Evolutionary conservation across 116 monocot genomes (phyloP).

Genomic region (Papilionanthe hybrid): DNA sequence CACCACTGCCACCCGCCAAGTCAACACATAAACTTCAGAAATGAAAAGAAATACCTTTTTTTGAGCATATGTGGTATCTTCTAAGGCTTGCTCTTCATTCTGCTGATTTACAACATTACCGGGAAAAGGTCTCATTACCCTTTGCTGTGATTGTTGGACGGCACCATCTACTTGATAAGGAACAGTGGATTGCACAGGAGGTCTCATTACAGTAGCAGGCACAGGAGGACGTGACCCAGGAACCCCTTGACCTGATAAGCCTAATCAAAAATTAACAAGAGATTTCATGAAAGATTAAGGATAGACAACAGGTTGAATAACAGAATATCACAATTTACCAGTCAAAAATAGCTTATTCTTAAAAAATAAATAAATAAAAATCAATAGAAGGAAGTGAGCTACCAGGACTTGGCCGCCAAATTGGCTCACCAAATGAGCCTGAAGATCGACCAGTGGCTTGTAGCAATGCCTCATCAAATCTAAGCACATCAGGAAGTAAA

Average conservation of each 20-base stretch:
- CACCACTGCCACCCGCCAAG: not conserved
- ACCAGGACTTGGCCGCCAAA: constrained; percentile 41
- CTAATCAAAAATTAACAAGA: constrained; percentile 13
- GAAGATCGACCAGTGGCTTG: constrained; percentile 56
- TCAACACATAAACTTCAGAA: not conserved
- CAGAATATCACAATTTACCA: not conserved
- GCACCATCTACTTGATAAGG: constrained; percentile 15
- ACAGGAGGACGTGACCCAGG: constrained; percentile 23
- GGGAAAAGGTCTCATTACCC: constrained; percentile 23
- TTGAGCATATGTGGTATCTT: constrained; percentile 41
- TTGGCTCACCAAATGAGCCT: constrained; percentile 34
- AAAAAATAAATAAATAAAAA: not conserved
- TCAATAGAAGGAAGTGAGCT: not conserved
- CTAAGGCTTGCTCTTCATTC: constrained; percentile 37
- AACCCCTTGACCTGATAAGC: constrained; percentile 26
- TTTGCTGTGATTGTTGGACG: constrained; percentile 19
- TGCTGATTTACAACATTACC: constrained; percentile 47
- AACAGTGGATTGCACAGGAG: constrained; percentile 23
- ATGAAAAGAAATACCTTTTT: constrained; percentile 35
- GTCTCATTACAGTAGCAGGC: constrained; percentile 18
- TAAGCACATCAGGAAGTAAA: constrained; percentile 59
- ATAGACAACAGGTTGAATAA: not conserved
- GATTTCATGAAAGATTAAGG: not conserved
- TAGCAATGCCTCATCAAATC: constrained; percentile 66
- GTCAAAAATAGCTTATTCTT: not conserved